Conservation (phyloP, 2,329 filamentous ascomycete genomes). For the Colletotrichum sp. region DNA sequence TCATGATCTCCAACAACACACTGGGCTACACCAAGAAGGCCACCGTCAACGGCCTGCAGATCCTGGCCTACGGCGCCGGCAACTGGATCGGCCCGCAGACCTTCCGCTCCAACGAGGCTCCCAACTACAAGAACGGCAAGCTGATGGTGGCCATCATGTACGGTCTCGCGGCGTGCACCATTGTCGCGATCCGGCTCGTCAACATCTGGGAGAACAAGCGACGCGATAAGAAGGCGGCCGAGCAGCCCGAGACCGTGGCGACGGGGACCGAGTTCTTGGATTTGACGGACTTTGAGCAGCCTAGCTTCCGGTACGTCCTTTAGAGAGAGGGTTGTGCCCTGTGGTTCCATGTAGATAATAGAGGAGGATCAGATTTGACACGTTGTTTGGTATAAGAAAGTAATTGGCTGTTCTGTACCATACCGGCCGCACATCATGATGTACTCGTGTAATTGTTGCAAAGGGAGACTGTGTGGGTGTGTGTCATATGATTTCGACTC, state of each 20-base stretch:
- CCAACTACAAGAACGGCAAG: constrained; percentile 28
- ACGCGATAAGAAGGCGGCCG: constrained; percentile 27
- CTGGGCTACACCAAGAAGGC: constrained; percentile 33
- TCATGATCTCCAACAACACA: constrained; percentile 31
- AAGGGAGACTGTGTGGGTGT: background rate
- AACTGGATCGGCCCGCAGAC: constrained; percentile 30
- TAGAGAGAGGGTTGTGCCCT: background rate
- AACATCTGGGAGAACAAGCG: constrained; percentile 28
- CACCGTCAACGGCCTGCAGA: constrained; percentile 27
- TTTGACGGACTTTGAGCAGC: constrained; percentile 28
- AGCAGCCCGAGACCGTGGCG: constrained; percentile 4
- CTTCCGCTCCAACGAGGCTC: constrained; percentile 25
- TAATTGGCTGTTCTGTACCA: background rate
- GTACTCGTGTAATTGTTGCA: background rate
- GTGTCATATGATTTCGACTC: background rate
- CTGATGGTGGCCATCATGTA: constrained; percentile 28
- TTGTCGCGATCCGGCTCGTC: constrained; percentile 22
- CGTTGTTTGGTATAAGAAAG: background rate
- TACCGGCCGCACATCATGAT: background rate
- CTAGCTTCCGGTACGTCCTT: constrained; percentile 26
- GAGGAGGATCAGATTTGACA: background rate
- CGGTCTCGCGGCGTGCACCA: constrained; percentile 7
- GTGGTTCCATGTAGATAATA: background rate
- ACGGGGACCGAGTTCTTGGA: constrained; percentile 26
- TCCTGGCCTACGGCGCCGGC: constrained; percentile 23